These are phyloP conservation scores for Talaromyces albobiverticillius DNA, from an alignment of 2,329 filamentous ascomycete genomes.

Conservation along the genomic window DNA sequence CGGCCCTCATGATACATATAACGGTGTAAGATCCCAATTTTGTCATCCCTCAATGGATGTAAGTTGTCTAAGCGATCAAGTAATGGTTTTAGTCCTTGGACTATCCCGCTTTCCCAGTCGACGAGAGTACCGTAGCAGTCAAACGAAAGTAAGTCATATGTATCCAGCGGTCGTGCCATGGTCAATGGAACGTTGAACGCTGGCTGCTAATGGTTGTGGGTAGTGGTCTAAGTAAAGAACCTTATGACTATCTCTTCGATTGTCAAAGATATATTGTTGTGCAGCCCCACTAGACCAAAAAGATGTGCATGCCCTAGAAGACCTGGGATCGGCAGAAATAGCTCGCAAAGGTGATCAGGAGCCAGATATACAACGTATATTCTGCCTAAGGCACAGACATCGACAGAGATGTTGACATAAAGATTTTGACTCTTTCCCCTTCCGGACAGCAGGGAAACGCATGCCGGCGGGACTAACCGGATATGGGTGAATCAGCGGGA, in stretches of 20 bases:
- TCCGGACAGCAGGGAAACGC: constrained; percentile 3
- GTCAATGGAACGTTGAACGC: neutral
- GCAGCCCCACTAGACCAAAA: too few species aligned
- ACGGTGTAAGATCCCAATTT: constrained; percentile 2
- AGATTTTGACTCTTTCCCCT: too few species aligned
- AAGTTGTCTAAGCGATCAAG: constrained; percentile 6
- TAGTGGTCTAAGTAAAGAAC: neutral
- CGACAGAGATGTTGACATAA: too few species aligned
- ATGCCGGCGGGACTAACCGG: constrained; percentile 1
- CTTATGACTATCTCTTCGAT: too few species aligned
- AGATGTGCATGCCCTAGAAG: too few species aligned
- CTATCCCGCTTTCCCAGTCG: constrained; percentile 7
- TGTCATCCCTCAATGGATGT: constrained; percentile 4
- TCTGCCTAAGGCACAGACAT: too few species aligned
- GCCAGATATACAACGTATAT: too few species aligned
- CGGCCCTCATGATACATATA: constrained; percentile 6
- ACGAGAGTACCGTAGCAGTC: constrained; percentile 10
- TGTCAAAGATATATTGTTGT: neutral
- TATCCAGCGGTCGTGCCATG: constrained; percentile 3
- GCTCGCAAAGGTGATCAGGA: too few species aligned
- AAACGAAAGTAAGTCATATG: constrained; percentile 10
- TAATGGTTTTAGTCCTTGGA: constrained; percentile 5
- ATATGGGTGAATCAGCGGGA: neutral
- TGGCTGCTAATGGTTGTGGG: neutral
- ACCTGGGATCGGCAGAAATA: too few species aligned